These are phyloP conservation scores for Botrytis fragariae DNA, from an alignment of 2,329 filamentous ascomycete genomes.

Conservation along the genomic window DNA sequence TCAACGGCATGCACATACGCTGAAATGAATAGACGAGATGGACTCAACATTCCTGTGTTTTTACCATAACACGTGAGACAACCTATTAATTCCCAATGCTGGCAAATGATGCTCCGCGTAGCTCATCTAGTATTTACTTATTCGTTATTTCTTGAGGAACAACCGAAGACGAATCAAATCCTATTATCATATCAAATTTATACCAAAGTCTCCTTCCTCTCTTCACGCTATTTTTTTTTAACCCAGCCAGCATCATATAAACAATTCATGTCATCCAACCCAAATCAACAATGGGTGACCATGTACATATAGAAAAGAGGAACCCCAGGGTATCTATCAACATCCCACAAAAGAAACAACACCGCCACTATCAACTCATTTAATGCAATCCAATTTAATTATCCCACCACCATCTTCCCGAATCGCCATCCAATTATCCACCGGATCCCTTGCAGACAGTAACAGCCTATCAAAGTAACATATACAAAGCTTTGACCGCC, in stretches of 20 bases:
- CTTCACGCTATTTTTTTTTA: neutral
- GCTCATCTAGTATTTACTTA: neutral
- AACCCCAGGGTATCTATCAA: constrained; percentile 13
- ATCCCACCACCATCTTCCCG: neutral
- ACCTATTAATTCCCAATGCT: neutral
- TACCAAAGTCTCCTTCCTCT: neutral
- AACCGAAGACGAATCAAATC: neutral
- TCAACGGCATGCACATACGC: constrained; percentile 5
- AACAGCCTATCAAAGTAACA: constrained; percentile 51
- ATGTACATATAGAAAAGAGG: constrained; percentile 11
- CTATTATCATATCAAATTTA: neutral
- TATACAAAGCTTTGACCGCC: constrained; percentile 62
- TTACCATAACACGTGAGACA: neutral
- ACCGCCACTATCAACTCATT: neutral
- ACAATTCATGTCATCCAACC: neutral
- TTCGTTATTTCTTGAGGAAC: no score
- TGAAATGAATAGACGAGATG: neutral
- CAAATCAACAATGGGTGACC: neutral
- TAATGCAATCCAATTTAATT: neutral
- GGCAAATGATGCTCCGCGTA: neutral
- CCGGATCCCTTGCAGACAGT: neutral
- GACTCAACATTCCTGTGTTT: neutral
- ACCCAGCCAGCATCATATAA: neutral
- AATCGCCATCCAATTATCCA: neutral
- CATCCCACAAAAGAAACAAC: constrained; percentile 13